Conservation (phyloP, 305 asterid genomes). For the Plantago coronopus region DNA sequence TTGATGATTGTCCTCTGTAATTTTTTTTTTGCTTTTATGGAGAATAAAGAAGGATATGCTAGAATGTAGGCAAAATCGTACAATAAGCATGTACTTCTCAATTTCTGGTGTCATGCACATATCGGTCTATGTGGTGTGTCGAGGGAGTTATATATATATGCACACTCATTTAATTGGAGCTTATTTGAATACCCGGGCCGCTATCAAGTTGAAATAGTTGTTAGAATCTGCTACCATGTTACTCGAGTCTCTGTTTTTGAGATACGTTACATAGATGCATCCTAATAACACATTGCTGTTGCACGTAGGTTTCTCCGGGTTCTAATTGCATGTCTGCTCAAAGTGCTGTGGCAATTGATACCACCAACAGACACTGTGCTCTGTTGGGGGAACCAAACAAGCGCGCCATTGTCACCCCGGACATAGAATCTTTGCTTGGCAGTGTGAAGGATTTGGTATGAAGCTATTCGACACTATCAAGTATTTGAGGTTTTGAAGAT, state of each 20-base stretch:
- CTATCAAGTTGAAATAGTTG: no score
- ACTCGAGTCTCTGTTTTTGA: not conserved
- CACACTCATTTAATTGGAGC: no score
- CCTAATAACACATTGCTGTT: slow-evolving; percentile 14
- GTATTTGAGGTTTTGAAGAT: slow-evolving; percentile 8
- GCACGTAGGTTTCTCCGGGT: slow-evolving; percentile 65
- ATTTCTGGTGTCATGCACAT: no score
- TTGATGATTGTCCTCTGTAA: not conserved
- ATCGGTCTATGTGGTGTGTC: no score
- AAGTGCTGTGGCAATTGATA: slow-evolving; percentile 44
- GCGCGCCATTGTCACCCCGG: slow-evolving; percentile 47
- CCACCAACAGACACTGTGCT: slow-evolving; percentile 33
- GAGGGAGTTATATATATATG: no score
- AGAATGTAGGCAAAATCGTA: no score
- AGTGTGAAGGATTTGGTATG: slow-evolving; percentile 23
- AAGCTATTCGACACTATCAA: not conserved
- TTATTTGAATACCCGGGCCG: no score
- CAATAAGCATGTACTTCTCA: no score
- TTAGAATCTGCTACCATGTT: not conserved
- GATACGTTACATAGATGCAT: no score
- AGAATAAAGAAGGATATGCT: not conserved
- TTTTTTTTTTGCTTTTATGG: not conserved
- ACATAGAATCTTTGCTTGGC: slow-evolving; percentile 37
- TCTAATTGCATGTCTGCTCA: slow-evolving; percentile 32
- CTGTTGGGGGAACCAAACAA: slow-evolving; percentile 36